phyloP scores from a whole-genome alignment of 169 alveolate genomes.

The Cyclospora cayetanensis region DNA sequence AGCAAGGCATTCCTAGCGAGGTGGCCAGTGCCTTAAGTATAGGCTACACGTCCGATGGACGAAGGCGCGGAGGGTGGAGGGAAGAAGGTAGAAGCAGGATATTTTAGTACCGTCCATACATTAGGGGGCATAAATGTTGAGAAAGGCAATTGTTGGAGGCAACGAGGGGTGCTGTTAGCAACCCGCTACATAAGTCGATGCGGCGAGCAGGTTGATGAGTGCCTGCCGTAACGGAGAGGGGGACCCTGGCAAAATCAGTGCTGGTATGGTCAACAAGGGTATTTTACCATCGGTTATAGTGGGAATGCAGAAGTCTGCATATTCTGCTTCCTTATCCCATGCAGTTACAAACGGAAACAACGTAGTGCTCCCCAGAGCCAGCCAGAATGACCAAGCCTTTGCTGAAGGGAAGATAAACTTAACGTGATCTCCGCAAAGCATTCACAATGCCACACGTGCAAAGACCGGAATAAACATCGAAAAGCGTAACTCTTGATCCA shows the following conservation, averaged over 20 bases:
- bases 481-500: too few relatives aligned
- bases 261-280: neutral
- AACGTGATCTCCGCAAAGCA: neutral
- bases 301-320: neutral
- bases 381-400: slow-evolving; percentile 27
- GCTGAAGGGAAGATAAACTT: neutral
- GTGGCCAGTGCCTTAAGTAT: neutral
- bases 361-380: slow-evolving; percentile 11
- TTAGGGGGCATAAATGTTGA: too few relatives aligned
- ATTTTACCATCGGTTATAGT: neutral
- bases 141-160: too few relatives aligned
- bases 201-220: slow-evolving; percentile 58
- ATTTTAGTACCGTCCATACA: too few relatives aligned
- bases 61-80: neutral
- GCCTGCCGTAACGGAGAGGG: too few relatives aligned
- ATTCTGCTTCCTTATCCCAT: too few relatives aligned
- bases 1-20: slow-evolving; percentile 6
- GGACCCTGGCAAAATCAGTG: neutral
- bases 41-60: neutral
- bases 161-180: too few relatives aligned
- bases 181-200: slow-evolving; percentile 24
- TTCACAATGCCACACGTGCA: neutral
- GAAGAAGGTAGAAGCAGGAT: neutral
- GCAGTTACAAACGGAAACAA: neutral
- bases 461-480: too few relatives aligned